phyloP scores from a whole-genome alignment of 805 yeast genomes.

The Candida glaebosa region DNA sequence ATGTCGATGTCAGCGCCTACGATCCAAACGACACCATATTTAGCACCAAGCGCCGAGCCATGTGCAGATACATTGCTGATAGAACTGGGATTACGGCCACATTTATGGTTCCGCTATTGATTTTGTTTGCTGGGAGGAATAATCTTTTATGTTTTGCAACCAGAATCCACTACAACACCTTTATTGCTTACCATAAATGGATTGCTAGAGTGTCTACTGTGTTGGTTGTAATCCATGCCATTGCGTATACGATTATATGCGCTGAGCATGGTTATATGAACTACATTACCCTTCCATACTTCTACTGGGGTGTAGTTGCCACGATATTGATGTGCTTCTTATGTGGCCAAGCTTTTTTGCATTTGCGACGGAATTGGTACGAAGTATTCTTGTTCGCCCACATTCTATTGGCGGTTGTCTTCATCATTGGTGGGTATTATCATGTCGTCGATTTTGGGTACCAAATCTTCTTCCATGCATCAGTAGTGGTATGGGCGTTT shows the following conservation, averaged over 20 bases:
- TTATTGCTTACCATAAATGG: conserved; percentile 45
- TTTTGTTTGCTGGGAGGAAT: conserved; percentile 61
- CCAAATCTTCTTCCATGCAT: conserved; percentile 23
- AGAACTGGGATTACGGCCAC: conserved; percentile 50
- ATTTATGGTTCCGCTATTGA: conserved; percentile 47
- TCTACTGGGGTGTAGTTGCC: conserved; percentile 29
- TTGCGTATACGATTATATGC: conserved; percentile 19
- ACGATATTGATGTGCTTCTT: conserved; percentile 36
- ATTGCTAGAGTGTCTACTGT: conserved; percentile 30
- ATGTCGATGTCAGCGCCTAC: conserved; percentile 9
- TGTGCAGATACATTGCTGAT: conserved; percentile 40
- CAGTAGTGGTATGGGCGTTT: conserved; percentile 34
- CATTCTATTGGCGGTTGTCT: conserved; percentile 33
- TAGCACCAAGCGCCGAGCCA: conserved; percentile 13
- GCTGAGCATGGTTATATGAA: conserved; percentile 16
- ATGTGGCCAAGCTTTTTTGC: conserved; percentile 46
- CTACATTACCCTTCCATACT: conserved; percentile 23
- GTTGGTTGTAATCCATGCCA: conserved; percentile 30
- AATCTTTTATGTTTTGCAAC: conserved; percentile 58
- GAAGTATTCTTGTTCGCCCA: conserved; percentile 44
- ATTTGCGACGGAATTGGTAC: conserved; percentile 51
- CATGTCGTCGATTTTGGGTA: conserved; percentile 40
- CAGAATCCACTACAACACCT: conserved; percentile 49
- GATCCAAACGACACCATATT: conserved; percentile 21
- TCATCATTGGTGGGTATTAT: conserved; percentile 53